Evolutionary conservation across 371 early-diverging fungal species (phyloP), one percentile per base, ranked within the genome.

Genomic region (Phascolomyces articulosus): DNA sequence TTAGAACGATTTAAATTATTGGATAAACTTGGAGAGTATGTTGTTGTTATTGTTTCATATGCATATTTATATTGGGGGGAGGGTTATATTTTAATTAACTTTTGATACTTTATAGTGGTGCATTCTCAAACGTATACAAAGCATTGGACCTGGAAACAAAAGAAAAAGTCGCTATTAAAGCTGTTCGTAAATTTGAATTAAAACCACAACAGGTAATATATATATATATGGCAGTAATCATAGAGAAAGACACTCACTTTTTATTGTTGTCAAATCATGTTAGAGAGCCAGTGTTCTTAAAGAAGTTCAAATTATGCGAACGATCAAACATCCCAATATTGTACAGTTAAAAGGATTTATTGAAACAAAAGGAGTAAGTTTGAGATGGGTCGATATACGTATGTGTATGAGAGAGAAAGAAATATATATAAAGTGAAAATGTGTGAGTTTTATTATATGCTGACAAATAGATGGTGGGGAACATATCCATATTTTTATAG

Each of bases 291-390:
- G 90, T 67, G 88, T 95, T 38, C 83, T 91, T 59, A 94, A 95
- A 72, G 98, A 98, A 74, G 89, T 91, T 0, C 82, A 88, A 44
- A 94, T 97, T 63, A 93, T 96, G 85, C 85, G 91, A 38, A 86
- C 88, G 34, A 68, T 96, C 53, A 78, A 82, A 41, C 95, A 96
- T 67, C 85, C 85, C 20, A 91, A 93, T 60, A 91, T 98, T 48
- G 85, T 95, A 49, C 73, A 82, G 56, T 78, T 96, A 26, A 74
- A 87, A 26, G 87, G 85, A 21, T 87, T 87, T 61, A 79, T 84
- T 44, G 91, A 91, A 66, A 84, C 86, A 15, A 74, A 78, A 29
- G 88, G 86, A 58, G 92, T 93, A 72, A 24, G 59, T 44, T 44
- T 4, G 8, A 44, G 4, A n/a, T n/a, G n/a, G n/a, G n/a, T n/a